Evolutionary conservation across 352 stramenopile species (phyloP).

Genomic region (Phytophthora sp.): DNA sequence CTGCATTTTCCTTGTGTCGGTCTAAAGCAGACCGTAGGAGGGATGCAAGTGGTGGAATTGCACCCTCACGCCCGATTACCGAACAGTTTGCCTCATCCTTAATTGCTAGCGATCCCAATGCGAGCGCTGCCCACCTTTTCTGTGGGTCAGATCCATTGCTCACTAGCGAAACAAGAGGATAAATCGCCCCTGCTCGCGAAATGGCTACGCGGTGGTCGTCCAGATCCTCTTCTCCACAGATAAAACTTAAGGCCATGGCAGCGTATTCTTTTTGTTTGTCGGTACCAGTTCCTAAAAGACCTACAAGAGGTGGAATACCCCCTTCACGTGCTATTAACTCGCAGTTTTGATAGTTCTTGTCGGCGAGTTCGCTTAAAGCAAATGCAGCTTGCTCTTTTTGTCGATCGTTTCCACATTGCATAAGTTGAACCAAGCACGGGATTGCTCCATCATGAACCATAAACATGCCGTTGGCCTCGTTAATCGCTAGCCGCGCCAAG

Average conservation of each 20-base stretch:
- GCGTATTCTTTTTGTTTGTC: constrained; percentile 1
- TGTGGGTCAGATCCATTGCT: background rate
- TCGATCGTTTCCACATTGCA: background rate
- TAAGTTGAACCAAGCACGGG: background rate
- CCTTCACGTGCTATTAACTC: background rate
- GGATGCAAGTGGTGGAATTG: background rate
- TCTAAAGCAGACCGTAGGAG: background rate
- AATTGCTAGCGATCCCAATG: background rate
- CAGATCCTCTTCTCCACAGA: constrained; percentile 4
- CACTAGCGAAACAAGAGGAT: constrained; percentile 3
- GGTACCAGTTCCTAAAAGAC: background rate
- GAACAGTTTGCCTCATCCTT: background rate
- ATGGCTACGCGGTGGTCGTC: constrained; percentile 1
- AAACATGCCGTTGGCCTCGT: background rate
- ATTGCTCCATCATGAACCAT: constrained; percentile 1
- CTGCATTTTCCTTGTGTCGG: constrained; percentile 3
- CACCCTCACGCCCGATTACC: background rate
- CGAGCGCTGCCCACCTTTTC: constrained; percentile 2
- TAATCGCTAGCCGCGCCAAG: background rate
- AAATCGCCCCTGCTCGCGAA: background rate
- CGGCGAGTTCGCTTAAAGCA: constrained; percentile 1
- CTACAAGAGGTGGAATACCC: background rate
- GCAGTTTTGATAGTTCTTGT: constrained; percentile 4
- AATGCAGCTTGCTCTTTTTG: background rate
- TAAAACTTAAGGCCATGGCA: background rate